A percentile compares a stretch with the other conserved stretches of the same genome.
These are phyloP conservation scores for Exophiala spinifera DNA, from an alignment of 2,329 filamentous ascomycete species.

Conservation along the genomic window DNA sequence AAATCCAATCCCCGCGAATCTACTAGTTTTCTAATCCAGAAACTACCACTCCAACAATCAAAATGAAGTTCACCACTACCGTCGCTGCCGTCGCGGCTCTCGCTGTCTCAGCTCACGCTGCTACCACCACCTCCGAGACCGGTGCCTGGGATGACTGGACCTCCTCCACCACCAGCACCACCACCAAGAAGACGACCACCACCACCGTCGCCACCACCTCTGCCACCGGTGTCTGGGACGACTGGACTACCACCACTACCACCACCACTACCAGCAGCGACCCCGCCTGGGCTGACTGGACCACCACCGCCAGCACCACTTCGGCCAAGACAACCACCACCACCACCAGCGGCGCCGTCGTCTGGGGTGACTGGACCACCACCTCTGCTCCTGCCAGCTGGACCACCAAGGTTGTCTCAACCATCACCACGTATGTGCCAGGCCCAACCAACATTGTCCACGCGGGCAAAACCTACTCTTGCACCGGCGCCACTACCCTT, in stretches of 20 bases:
- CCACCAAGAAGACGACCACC: constrained; percentile 8
- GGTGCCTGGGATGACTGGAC: constrained; percentile 9
- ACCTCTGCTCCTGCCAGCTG: constrained; percentile 18
- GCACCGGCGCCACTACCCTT: constrained; percentile 28
- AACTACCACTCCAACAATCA: constrained; percentile 20
- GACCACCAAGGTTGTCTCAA: constrained; percentile 28
- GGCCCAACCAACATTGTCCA: constrained; percentile 25
- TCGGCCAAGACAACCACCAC: constrained; percentile 8
- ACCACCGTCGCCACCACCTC: constrained; percentile 4
- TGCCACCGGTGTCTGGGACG: constrained; percentile 4
- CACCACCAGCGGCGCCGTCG: constrained; percentile 9
- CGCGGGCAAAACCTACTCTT: constrained; percentile 29
- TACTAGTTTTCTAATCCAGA: constrained; percentile 24
- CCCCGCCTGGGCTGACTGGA: constrained; percentile 24
- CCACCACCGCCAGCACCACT: constrained; percentile 12
- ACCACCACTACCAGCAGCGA: constrained; percentile 7
- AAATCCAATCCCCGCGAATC: constrained; percentile 6
- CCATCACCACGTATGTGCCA: constrained; percentile 30
- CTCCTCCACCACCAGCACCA: constrained; percentile 12
- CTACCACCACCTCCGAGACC: constrained; percentile 16
- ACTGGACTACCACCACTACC: constrained; percentile 8
- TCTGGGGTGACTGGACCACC: constrained; percentile 25
- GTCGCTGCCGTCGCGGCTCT: constrained; percentile 21
- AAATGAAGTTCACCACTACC: constrained; percentile 28
- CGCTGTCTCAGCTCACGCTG: constrained; percentile 16